Conservation (phyloP, 208 protist genomes). For the Trichomonas tenax region DNA sequence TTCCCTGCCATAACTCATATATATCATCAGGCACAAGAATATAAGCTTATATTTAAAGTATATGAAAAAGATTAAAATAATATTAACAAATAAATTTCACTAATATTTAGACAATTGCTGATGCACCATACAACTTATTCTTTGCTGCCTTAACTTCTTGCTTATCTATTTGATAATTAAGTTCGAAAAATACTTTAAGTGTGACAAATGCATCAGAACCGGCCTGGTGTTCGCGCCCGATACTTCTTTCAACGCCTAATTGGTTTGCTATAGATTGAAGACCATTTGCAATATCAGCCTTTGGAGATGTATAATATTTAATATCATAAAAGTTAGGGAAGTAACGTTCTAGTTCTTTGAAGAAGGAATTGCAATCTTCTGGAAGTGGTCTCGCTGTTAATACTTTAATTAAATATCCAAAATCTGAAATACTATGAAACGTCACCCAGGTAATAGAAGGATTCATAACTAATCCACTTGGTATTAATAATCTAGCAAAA, state of each 20-base stretch:
- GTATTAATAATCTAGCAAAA: constrained; percentile 83
- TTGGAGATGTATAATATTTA: constrained; percentile 69
- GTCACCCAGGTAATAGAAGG: constrained; percentile 79
- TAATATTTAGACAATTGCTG: neutral
- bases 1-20: too few relatives aligned
- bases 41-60: too few relatives aligned
- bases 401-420: constrained; percentile 85
- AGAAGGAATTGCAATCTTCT: constrained; percentile 76
- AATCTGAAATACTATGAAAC: constrained; percentile 95
- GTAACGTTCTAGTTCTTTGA: constrained; percentile 72
- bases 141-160: neutral
- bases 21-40: too few relatives aligned
- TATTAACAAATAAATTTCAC: neutral
- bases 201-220: constrained; percentile 90
- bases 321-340: constrained; percentile 93
- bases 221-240: constrained; percentile 63
- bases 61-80: neutral
- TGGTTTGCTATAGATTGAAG: neutral
- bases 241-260: constrained; percentile 38
- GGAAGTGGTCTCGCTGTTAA: constrained; percentile 84
- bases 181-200: constrained; percentile 21
- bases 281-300: neutral
- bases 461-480: constrained; percentile 80
- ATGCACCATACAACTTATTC: neutral
- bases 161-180: neutral